A percentile compares a stretch with the other conserved stretches of the same genome.
These are phyloP conservation scores for Claviceps purpurea DNA, from an alignment of 2,329 filamentous ascomycete genomes.

Conservation along the genomic window DNA sequence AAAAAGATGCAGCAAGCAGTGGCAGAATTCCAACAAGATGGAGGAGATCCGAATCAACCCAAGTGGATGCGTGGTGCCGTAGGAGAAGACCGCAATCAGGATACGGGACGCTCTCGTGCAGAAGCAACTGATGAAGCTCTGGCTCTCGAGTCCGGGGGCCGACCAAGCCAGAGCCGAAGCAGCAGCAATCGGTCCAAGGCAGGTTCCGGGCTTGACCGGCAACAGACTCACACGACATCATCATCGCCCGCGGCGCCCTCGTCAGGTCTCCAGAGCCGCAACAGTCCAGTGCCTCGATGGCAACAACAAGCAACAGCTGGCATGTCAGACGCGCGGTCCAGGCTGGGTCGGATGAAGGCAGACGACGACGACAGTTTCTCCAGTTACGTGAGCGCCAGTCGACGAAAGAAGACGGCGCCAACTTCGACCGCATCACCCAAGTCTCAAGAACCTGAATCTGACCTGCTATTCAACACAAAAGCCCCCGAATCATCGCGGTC, in stretches of 20 bases:
- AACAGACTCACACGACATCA: conserved; percentile 34
- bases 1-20: conserved; percentile 90
- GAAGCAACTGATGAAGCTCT: conserved; percentile 59
- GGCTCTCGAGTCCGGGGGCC: conserved; percentile 57
- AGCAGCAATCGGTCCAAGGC: conserved; percentile 16
- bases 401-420: conserved; percentile 54
- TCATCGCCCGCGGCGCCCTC: conserved; percentile 34
- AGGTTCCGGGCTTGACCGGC: conserved; percentile 14
- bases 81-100: conserved; percentile 29
- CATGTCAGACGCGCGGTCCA: conserved; percentile 27
- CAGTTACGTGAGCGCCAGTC: conserved; percentile 75
- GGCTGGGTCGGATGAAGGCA: conserved; percentile 53
- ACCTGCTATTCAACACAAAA: conserved; percentile 47
- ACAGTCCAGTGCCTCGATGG: conserved; percentile 41
- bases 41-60: conserved; percentile 62
- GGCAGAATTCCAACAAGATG: conserved; percentile 60
- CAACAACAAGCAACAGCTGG: conserved; percentile 35
- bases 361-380: conserved; percentile 58
- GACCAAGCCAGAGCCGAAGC: conserved; percentile 31
- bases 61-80: conserved; percentile 82
- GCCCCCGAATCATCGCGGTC: conserved; percentile 22
- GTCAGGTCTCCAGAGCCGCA: conserved; percentile 28
- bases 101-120: conserved; percentile 14
- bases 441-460: conserved; percentile 32
- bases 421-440: conserved; percentile 28